Conservation (phyloP, 192 early-diverging fungal genomes). For the Entomortierella lignicola region DNA sequence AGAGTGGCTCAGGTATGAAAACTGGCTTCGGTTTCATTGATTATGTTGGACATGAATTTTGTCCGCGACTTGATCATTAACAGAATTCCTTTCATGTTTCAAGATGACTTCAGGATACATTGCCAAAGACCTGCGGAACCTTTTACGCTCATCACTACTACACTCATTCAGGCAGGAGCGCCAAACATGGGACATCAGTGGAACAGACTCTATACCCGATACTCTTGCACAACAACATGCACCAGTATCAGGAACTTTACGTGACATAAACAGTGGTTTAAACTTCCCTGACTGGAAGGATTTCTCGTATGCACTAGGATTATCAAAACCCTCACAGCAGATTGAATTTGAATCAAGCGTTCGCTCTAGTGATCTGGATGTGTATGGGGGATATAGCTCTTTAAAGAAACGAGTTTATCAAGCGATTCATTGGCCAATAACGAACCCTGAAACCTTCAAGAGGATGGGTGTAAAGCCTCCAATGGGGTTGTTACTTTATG, state of each 20-base stretch:
- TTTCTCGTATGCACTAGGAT: slow-evolving; percentile 65
- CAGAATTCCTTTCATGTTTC: no score
- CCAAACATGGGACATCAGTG: no score
- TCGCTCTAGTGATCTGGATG: slow-evolving; percentile 65
- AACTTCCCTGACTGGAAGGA: slow-evolving; percentile 45
- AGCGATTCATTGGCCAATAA: slow-evolving; percentile 68
- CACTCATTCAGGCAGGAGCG: slow-evolving; percentile 19
- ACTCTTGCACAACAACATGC: no score
- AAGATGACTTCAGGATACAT: slow-evolving; percentile 73
- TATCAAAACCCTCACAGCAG: slow-evolving; percentile 73
- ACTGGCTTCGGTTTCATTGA: background rate
- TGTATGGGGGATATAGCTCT: slow-evolving; percentile 79
- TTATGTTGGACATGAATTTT: background rate
- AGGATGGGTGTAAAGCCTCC: slow-evolving; percentile 80
- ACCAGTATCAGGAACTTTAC: background rate
- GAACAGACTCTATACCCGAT: no score
- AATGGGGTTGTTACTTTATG: slow-evolving; percentile 89
- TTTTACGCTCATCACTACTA: slow-evolving; percentile 55
- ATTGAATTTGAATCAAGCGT: slow-evolving; percentile 68
- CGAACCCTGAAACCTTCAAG: slow-evolving; percentile 64
- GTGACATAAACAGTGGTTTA: background rate
- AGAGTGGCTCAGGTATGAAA: slow-evolving; percentile 22
- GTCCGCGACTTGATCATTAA: no score
- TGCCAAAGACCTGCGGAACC: slow-evolving; percentile 59
- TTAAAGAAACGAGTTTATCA: slow-evolving; percentile 70